Base-by-base conservation (phyloP, 1,284 basidiomycete species). In the Ustilago lituana region DNA sequence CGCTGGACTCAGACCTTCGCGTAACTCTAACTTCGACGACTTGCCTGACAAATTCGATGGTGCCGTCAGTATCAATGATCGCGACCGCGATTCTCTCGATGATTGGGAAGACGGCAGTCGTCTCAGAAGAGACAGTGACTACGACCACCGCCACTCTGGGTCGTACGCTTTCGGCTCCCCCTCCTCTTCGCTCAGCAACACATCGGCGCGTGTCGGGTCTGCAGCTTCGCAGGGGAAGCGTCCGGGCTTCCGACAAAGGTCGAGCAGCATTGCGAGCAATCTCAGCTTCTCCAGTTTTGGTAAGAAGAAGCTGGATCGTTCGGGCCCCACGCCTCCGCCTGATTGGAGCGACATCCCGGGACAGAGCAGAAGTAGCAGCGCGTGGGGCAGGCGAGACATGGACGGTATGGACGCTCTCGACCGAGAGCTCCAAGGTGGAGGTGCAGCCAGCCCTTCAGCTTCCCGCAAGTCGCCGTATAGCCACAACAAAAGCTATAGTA, bases 341-440 rank as follows among this genome's bases (percentile, higher is more conserved):
- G 67, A 70, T 32, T 64, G 59, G 61, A 32, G 55, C 29, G 57
- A 60, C 33, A 61, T 72, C 4, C 57, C 60, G 2, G 64, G 60
- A 1, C 54, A 64, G 10, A 72, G 69, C 39, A 56, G 39, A 17
- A 48, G 32, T 31, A 51, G 44, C 47, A 45, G 32, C 19, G 36
- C 51, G 1, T 63, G 62, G 58, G 51, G 53, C 20, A 59, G 36
- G 29, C 37, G 43, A 9, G 31, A 45, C 15, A 26, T 24, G 4
- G 58, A 59, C 23, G 49, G 51, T 2, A 64, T 80, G 66, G 78
- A 80, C 32, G 59, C 58, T 10, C 67, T 80, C 17, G 78, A 80
- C 33, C 46, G 66, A 10, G 75, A 80, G 51, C 59, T 80, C 11
- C 78, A 78, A 39, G 51, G 62, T 8, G 49, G 54, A 20, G 58